These are phyloP conservation scores for Radiomyces spectabilis DNA, from an alignment of 192 early-diverging fungal genomes.

Conservation along the genomic window DNA sequence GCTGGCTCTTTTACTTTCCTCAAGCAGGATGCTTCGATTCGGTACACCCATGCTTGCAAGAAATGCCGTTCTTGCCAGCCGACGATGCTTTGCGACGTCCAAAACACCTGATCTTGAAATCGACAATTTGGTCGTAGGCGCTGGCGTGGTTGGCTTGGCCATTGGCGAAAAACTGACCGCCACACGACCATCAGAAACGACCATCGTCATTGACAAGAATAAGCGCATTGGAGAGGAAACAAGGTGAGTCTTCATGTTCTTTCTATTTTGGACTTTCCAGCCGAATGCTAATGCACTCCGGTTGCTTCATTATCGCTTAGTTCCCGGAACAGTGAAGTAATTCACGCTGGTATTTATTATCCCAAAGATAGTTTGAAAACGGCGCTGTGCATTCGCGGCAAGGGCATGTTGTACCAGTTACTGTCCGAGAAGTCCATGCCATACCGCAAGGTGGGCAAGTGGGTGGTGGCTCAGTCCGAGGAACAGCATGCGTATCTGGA, in stretches of 20 bases:
- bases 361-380: constrained; percentile 69
- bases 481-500: constrained; percentile 48
- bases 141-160: constrained; percentile 75
- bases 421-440: constrained; percentile 45
- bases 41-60: too few species aligned
- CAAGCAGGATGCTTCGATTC: too few species aligned
- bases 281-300: neutral
- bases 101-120: constrained; percentile 36
- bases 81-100: neutral
- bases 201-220: constrained; percentile 66
- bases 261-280: neutral
- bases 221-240: constrained; percentile 59
- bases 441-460: constrained; percentile 57
- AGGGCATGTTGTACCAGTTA: constrained; percentile 58
- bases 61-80: too few species aligned
- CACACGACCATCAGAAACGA: constrained; percentile 27
- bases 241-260: constrained; percentile 24
- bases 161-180: constrained; percentile 56
- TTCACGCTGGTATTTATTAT: constrained; percentile 86
- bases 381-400: constrained; percentile 68
- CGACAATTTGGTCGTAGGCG: constrained; percentile 72
- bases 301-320: constrained; percentile 20
- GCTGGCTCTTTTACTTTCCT: too few species aligned
- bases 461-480: constrained; percentile 62
- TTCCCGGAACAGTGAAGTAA: constrained; percentile 84